Evolutionary conservation across 1,139 yeast species (phyloP), one percentile per base, ranked within the genome.

Genomic region (Diutina ranongensis): DNA sequence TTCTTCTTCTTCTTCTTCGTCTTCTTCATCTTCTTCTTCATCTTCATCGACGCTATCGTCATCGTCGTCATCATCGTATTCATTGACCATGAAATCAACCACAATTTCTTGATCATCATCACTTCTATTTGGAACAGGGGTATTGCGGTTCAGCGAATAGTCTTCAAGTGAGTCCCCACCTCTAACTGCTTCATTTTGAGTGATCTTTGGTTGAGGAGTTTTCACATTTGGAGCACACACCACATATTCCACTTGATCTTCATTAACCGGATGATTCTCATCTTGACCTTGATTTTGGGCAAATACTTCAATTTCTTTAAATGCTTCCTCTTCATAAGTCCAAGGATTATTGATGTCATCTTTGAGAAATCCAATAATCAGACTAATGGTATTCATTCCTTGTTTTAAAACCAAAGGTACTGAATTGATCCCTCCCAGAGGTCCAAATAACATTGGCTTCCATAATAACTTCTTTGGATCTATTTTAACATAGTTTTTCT

Each of bases 371-470:
- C 72, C 73, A 1, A 74, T 61, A 44, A 82, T 65, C 54, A 74
- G 63, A 0, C 81, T 67, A 32, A 81, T 75, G 50, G 75, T 76
- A 47, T 77, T 76, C 45, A 60, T 60, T n/a, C 55, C 57, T 57
- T 48, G 36, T 2, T 50, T 51, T 5, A 35, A 49, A 56, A 64
- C 53, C 1, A 76, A 66, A 1, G 78, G 74, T 0, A 78, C 77
- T 0, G 81, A 75, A 52, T 76, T 76, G 34, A 83, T 80, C 9
- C 94, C 94, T 27, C 92, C 86, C 1, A 89, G 80, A 0, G 92
- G 89, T 0, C 94, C 94, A 56, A 79, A 75, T n/a, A 84, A 70
- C 64, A 83, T 72, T 1, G 92, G 89, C 53, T 82, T 83, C 95
- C 96, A 87, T 16, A 85, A 52, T 15, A 87, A 63, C 45, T 69